Percentiles rank a stretch among this genome's conserved stretches.
Conservation (phyloP, 2,329 filamentous ascomycete species). For the Colletotrichum sidae region DNA sequence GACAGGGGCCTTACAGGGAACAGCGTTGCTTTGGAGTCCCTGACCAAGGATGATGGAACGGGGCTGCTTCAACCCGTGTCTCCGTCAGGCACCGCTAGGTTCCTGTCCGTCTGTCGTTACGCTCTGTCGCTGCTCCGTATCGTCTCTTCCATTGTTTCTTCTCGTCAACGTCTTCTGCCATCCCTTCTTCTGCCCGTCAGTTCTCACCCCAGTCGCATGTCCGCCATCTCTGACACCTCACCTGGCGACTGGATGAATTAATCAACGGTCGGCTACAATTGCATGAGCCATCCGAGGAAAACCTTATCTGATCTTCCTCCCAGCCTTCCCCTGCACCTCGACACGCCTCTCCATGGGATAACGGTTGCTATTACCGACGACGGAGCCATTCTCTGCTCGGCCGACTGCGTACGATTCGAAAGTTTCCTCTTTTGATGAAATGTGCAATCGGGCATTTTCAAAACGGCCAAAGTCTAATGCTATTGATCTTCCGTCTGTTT, state of each 20-base stretch:
- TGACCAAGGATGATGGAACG: not conserved
- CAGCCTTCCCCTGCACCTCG: constrained; percentile 9
- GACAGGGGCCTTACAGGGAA: constrained; percentile 4
- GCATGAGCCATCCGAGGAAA: constrained; percentile 27
- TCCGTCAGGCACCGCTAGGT: not conserved
- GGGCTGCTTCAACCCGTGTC: constrained; percentile 14
- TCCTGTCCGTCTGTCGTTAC: not conserved
- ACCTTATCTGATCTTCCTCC: constrained; percentile 33
- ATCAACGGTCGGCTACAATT: constrained; percentile 4
- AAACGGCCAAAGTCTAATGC: constrained; percentile 19
- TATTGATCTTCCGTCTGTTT: constrained; percentile 15
- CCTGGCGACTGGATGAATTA: not conserved
- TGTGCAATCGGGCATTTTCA: constrained; percentile 4
- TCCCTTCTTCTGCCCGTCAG: no score
- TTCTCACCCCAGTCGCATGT: no score
- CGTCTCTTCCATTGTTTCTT: not conserved
- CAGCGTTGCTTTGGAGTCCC: constrained; percentile 2
- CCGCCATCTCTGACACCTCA: not conserved
- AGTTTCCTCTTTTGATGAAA: constrained; percentile 5
- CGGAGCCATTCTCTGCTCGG: constrained; percentile 8
- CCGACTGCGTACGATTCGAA: constrained; percentile 2
- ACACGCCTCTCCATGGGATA: constrained; percentile 30
- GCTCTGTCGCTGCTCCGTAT: not conserved
- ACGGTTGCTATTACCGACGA: constrained; percentile 22
- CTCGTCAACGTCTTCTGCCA: not conserved